These are phyloP conservation scores for Perilla frutescens DNA, from an alignment of 257 asterid species.

Conservation along the genomic window DNA sequence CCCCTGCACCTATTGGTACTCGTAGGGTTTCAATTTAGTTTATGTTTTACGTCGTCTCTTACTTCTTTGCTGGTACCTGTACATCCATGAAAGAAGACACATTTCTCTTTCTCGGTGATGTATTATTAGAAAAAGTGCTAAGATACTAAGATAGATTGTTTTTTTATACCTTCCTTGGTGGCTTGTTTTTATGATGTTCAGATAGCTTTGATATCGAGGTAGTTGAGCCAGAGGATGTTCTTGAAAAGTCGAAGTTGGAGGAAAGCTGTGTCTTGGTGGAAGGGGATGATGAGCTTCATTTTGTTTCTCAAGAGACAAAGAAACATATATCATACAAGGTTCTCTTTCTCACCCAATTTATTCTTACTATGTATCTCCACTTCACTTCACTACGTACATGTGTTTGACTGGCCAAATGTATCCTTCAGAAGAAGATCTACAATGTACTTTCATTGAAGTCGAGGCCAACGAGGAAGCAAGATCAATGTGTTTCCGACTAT, in stretches of 20 bases:
- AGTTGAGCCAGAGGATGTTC: constrained; percentile 41
- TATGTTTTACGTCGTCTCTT: constrained; percentile 1
- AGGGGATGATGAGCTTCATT: constrained; percentile 39
- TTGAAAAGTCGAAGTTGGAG: constrained; percentile 47
- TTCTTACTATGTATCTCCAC: neutral
- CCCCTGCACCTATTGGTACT: constrained; percentile 35
- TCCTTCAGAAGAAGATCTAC: constrained; percentile 60
- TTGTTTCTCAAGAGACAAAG: constrained; percentile 38
- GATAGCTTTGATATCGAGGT: constrained; percentile 44
- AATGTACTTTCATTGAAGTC: constrained; percentile 56
- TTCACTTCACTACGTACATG: neutral
- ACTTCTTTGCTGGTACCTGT: no score
- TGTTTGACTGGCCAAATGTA: constrained; percentile 18
- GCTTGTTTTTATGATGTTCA: constrained; percentile 28
- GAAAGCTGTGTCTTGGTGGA: constrained; percentile 76
- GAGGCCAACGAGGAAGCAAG: constrained; percentile 50
- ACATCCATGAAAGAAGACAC: no score
- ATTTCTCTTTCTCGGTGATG: neutral
- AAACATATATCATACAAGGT: constrained; percentile 78
- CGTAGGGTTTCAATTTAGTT: neutral
- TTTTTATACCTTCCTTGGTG: neutral
- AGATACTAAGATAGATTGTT: no score
- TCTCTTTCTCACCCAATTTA: constrained; percentile 18
- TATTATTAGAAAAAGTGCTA: neutral
- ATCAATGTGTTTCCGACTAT: neutral